Percentiles rank a stretch among this genome's conserved stretches.
Conservation (phyloP, 2,329 filamentous ascomycete species). For the Passalora sequoiae region DNA sequence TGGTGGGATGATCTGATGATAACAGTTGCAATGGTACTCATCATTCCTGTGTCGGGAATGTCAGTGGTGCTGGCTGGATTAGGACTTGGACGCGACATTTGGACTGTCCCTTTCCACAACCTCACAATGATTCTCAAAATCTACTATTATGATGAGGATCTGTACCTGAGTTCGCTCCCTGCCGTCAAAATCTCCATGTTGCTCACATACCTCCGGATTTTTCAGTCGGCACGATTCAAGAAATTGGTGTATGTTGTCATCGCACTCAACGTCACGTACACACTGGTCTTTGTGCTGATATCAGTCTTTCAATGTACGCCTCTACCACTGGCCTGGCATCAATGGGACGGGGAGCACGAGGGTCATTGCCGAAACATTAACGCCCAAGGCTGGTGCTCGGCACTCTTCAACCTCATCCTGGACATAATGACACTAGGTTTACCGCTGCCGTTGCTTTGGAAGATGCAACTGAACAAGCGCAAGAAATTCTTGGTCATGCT, state of each 20-base stretch:
- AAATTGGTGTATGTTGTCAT: slow-evolving; percentile 11
- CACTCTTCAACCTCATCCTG: slow-evolving; percentile 18
- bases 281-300: slow-evolving; percentile 15
- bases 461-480: slow-evolving; percentile 19
- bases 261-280: slow-evolving; percentile 15
- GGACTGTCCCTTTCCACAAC: slow-evolving; percentile 18
- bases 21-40: slow-evolving; percentile 14
- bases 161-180: slow-evolving; percentile 16
- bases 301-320: slow-evolving; percentile 20
- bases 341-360: slow-evolving; percentile 12
- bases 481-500: slow-evolving; percentile 23
- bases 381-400: slow-evolving; percentile 19
- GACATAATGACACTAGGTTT: slow-evolving; percentile 21
- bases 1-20: slow-evolving; percentile 21
- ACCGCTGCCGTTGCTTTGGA: slow-evolving; percentile 20
- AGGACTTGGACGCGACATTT: slow-evolving; percentile 25
- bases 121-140: slow-evolving; percentile 17
- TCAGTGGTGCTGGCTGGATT: slow-evolving; percentile 14
- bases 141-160: slow-evolving; percentile 17
- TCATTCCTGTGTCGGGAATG: slow-evolving; percentile 11
- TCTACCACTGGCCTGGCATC: slow-evolving; percentile 14
- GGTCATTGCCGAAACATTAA: slow-evolving; percentile 21
- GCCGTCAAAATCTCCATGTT: slow-evolving; percentile 19
- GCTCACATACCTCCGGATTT: slow-evolving; percentile 22
- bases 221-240: slow-evolving; percentile 14